Evolutionary conservation across 164 flowering plant species (phyloP).

Genomic region (Annona squamosa): DNA sequence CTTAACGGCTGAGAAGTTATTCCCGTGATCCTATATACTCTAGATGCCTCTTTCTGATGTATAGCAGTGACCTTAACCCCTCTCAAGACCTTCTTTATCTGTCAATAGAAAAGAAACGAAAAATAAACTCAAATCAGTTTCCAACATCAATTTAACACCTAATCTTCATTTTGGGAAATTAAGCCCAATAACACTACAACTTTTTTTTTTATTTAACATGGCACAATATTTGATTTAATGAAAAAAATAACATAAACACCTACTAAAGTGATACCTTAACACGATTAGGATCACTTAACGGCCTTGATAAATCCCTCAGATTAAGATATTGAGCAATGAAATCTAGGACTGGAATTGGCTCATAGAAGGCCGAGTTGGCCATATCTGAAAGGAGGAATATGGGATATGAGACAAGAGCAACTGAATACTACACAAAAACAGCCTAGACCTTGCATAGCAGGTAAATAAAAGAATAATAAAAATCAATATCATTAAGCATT

Average conservation of each 20-base stretch:
- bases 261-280: constrained; percentile 33
- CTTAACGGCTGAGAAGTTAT: constrained; percentile 17
- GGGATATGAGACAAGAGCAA: background rate
- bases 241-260: background rate
- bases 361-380: constrained; percentile 61
- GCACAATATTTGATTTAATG: no score
- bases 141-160: no score
- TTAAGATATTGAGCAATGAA: constrained; percentile 33
- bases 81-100: constrained; percentile 33
- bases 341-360: constrained; percentile 45
- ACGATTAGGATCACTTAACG: constrained; percentile 50
- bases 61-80: constrained; percentile 31
- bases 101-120: background rate
- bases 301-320: constrained; percentile 21
- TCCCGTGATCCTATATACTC: constrained; percentile 17
- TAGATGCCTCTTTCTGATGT: constrained; percentile 8
- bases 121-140: no score
- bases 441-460: background rate
- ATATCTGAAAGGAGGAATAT: constrained; percentile 40
- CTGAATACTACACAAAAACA: background rate
- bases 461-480: no score
- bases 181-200: no score
- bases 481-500: background rate
- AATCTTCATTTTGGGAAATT: no score
- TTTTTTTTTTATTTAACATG: no score